A percentile compares a stretch with the other conserved stretches of the same genome.
phyloP scores from a whole-genome alignment of 495 filamentous ascomycete genomes.

The Penicillium paxilli region DNA sequence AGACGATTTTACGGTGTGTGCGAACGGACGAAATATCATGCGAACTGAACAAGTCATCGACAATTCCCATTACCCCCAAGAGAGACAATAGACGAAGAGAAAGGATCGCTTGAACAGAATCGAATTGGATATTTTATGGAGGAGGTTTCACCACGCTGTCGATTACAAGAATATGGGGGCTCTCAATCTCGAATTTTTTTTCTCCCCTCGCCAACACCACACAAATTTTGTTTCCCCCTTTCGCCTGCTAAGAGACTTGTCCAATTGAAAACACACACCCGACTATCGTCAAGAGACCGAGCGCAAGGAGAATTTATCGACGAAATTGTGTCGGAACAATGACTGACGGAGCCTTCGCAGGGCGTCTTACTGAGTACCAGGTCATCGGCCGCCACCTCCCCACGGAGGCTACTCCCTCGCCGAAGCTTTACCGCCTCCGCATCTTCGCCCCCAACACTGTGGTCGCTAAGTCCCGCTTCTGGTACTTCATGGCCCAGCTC shows the following conservation, averaged over 20 bases:
- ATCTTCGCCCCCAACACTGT: conserved; percentile 98
- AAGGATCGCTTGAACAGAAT: neutral
- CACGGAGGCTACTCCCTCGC: conserved; percentile 89
- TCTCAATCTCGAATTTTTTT: conserved; percentile 23
- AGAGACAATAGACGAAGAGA: neutral
- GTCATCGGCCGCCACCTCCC: conserved; percentile 99
- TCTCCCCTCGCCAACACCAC: neutral
- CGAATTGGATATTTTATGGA: neutral
- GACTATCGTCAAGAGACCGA: conserved; percentile 2
- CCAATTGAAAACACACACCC: conserved; percentile 20
- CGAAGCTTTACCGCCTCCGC: conserved; percentile 97
- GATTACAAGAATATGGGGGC: neutral
- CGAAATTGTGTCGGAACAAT: conserved; percentile 12
- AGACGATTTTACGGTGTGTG: conserved; percentile 34
- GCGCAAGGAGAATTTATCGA: conserved; percentile 10
- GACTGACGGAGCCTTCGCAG: conserved; percentile 52
- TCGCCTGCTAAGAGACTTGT: conserved; percentile 3
- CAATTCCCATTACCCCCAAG: conserved; percentile 5
- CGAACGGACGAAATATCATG: conserved; percentile 20
- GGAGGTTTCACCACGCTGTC: conserved; percentile 5
- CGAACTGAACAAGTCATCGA: conserved; percentile 12
- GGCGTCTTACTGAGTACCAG: conserved; percentile 99
- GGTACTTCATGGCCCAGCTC: conserved; percentile 99
- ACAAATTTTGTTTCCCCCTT: neutral
- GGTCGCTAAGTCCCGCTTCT: conserved; percentile 98